These are phyloP conservation scores for Magnolia changhungtana DNA, from an alignment of 164 flowering plant species.

Conservation along the genomic window DNA sequence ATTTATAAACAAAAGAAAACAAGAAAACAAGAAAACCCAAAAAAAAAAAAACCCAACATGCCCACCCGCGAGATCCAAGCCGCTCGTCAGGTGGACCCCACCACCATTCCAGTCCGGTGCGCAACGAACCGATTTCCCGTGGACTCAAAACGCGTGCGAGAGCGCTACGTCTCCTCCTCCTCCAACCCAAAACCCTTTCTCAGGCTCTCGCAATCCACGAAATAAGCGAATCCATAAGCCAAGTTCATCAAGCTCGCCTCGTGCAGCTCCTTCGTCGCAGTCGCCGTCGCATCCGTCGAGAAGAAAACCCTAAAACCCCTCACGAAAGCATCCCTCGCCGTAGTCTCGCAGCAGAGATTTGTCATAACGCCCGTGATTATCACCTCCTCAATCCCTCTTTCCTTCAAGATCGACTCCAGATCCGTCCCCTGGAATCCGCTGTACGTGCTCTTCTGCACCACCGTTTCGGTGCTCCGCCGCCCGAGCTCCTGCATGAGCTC, in stretches of 20 bases:
- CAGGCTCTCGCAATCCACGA: constrained; percentile 60
- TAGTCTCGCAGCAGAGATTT: constrained; percentile 80
- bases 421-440: constrained; percentile 56
- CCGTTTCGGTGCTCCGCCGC: constrained; percentile 28
- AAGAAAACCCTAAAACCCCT: constrained; percentile 83
- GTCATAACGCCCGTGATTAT: constrained; percentile 76
- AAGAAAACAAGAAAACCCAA: too few relatives aligned
- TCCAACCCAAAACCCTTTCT: constrained; percentile 12
- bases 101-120: too few relatives aligned
- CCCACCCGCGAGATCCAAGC: too few relatives aligned
- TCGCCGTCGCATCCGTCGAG: constrained; percentile 72
- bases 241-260: constrained; percentile 65
- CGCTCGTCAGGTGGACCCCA: too few relatives aligned
- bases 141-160: too few relatives aligned
- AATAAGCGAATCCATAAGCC: constrained; percentile 80
- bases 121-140: too few relatives aligned
- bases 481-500: constrained; percentile 46
- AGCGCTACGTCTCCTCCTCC: neutral
- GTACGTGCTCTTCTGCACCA: constrained; percentile 71
- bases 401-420: constrained; percentile 48
- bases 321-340: constrained; percentile 73
- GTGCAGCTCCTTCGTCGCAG: constrained; percentile 53
- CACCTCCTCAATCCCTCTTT: constrained; percentile 59
- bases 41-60: too few relatives aligned
- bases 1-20: too few relatives aligned